Evolutionary conservation across 352 stramenopile species (phyloP).

Genomic region (Pythium aquatile): DNA sequence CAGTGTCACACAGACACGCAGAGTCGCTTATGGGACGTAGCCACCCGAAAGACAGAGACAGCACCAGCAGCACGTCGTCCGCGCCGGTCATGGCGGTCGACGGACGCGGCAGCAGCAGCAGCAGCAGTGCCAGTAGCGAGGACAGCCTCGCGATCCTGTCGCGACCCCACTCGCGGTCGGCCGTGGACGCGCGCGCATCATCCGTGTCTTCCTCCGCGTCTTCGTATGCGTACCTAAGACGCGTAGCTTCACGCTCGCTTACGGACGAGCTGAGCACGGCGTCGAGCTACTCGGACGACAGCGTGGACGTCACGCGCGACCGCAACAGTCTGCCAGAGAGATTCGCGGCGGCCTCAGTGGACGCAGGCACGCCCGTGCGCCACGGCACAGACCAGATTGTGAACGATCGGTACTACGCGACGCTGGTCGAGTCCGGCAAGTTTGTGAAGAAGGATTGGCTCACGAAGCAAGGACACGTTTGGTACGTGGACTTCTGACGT

Average conservation of each 20-base stretch:
- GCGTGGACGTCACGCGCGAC: constrained; percentile 16
- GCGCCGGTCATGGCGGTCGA: constrained; percentile 8
- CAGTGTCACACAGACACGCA: neutral
- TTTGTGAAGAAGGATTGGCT: constrained; percentile 85
- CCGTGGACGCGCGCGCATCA: constrained; percentile 1
- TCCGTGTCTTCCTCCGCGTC: neutral
- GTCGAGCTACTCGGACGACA: constrained; percentile 25
- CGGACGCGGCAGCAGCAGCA: constrained; percentile 4
- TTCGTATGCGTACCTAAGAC: constrained; percentile 10
- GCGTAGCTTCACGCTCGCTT: constrained; percentile 26
- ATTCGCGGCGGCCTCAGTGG: neutral
- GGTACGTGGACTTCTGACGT: constrained; percentile 30
- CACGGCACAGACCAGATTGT: constrained; percentile 61
- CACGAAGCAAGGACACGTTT: constrained; percentile 81
- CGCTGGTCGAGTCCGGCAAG: constrained; percentile 62
- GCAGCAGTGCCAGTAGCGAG: constrained; percentile 18
- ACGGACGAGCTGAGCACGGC: constrained; percentile 25
- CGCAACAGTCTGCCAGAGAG: constrained; percentile 27
- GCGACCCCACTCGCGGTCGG: constrained; percentile 13
- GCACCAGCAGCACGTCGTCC: constrained; percentile 1
- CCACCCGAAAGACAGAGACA: constrained; percentile 1
- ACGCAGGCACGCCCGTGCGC: constrained; percentile 9
- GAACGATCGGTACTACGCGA: constrained; percentile 69
- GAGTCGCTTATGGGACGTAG: neutral
- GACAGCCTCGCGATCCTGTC: constrained; percentile 1